A percentile compares a stretch with the other conserved stretches of the same genome.
Evolutionary conservation across 768 basidiomycete genomes (phyloP).

Genomic region (Cystobasidium ongulense): DNA sequence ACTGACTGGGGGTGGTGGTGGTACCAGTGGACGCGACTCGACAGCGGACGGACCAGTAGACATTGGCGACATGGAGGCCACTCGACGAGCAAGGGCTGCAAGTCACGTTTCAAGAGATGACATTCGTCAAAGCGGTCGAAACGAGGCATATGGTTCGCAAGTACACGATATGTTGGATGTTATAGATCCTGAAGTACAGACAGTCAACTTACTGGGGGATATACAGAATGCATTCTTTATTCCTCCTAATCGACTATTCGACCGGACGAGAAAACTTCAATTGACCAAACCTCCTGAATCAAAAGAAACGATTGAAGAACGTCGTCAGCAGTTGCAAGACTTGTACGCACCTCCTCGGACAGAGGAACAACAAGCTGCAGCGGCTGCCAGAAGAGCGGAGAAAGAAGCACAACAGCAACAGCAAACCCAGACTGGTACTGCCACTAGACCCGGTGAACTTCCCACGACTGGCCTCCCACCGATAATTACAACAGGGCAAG

Average conservation of each 20-base stretch:
- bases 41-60: background rate
- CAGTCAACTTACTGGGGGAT: conserved; percentile 17
- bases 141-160: conserved; percentile 5
- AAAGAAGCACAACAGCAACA: background rate
- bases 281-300: conserved; percentile 22
- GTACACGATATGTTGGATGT: conserved; percentile 29
- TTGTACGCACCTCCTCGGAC: background rate
- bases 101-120: background rate
- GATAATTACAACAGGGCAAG: background rate
- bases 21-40: background rate
- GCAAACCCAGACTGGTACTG: background rate
- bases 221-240: conserved; percentile 33
- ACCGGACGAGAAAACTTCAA: conserved; percentile 22
- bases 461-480: background rate
- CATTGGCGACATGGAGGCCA: background rate
- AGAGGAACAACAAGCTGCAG: background rate
- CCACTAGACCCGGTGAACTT: background rate
- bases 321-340: background rate
- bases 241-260: conserved; percentile 19
- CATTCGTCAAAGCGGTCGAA: background rate
- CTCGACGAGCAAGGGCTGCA: background rate
- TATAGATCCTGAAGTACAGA: conserved; percentile 30
- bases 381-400: background rate
- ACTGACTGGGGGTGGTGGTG: background rate
- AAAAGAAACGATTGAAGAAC: background rate